Evolutionary conservation across 2,329 filamentous ascomycete species (phyloP).

Genomic region (Xylaria sp.): DNA sequence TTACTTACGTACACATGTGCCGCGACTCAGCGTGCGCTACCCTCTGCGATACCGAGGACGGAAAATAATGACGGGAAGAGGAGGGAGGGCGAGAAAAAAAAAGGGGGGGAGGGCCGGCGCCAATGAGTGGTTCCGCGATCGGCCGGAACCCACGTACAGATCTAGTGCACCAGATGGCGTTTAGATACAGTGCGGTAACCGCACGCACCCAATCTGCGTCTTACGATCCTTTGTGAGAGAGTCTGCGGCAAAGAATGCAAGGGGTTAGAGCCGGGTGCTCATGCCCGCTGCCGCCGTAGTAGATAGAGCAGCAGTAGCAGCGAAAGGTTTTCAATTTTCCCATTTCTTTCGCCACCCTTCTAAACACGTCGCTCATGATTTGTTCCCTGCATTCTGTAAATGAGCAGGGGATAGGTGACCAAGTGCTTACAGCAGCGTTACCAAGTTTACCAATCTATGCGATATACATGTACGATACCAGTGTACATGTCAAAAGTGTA

Average conservation of each 20-base stretch:
- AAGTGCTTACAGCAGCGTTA: not conserved
- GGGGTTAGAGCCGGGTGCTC: not conserved
- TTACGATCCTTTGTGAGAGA: constrained; percentile 6
- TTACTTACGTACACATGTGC: not conserved
- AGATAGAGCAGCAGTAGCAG: not conserved
- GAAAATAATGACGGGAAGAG: not conserved
- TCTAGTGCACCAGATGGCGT: not conserved
- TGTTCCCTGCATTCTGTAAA: not conserved
- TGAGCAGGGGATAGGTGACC: not conserved
- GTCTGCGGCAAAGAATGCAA: not conserved
- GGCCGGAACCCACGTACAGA: not conserved
- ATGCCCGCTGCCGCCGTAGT: not conserved
- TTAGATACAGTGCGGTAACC: not conserved
- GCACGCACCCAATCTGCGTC: not conserved
- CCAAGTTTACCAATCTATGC: not conserved
- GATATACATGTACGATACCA: not conserved
- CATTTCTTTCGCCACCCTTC: not conserved
- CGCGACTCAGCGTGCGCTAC: not conserved
- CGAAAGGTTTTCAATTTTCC: not conserved
- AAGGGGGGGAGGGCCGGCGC: not conserved
- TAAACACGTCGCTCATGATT: not conserved
- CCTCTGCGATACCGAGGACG: not conserved
- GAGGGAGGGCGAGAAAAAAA: not conserved
- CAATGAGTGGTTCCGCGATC: not conserved
- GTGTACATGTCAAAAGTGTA: too few relatives aligned